Percentiles rank a stretch among this genome's conserved stretches.
Evolutionary conservation across 164 flowering plant species (phyloP).

Genomic region (Pachysandra terminalis): DNA sequence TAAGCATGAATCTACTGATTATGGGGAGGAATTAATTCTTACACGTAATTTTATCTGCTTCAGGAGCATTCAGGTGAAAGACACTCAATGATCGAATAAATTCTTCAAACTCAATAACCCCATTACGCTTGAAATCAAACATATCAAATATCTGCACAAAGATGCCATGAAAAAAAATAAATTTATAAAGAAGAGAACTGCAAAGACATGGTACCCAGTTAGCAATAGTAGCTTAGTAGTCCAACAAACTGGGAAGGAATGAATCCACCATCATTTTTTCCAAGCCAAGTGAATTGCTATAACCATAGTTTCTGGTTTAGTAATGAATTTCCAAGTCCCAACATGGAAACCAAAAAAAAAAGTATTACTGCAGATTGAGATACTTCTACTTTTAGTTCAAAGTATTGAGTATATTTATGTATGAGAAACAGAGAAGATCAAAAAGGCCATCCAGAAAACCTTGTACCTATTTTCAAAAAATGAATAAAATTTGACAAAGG

Average conservation of each 20-base stretch:
- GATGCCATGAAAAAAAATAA: constrained; percentile 1
- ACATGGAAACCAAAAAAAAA: too few species aligned
- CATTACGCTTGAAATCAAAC: constrained; percentile 64
- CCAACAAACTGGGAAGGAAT: too few species aligned
- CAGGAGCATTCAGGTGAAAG: constrained; percentile 73
- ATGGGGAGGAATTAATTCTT: constrained; percentile 20
- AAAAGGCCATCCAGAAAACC: not conserved
- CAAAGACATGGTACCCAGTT: not conserved
- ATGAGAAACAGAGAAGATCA: not conserved
- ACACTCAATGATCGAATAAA: constrained; percentile 66
- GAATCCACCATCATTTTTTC: not conserved
- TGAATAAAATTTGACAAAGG: not conserved
- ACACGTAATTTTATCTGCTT: too few species aligned
- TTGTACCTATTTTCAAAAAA: not conserved
- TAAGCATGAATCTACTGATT: not conserved
- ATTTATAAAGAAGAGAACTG: not conserved
- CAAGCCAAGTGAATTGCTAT: not conserved
- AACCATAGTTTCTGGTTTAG: not conserved
- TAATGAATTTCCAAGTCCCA: not conserved
- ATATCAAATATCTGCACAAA: constrained; percentile 51
- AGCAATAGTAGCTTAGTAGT: too few species aligned
- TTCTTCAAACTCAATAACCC: constrained; percentile 78
- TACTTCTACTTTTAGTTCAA: not conserved
- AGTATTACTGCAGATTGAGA: not conserved
- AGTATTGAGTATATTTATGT: not conserved